These are phyloP conservation scores for Mimosa bimucronata DNA, from an alignment of 306 rosid species.

Conservation along the genomic window DNA sequence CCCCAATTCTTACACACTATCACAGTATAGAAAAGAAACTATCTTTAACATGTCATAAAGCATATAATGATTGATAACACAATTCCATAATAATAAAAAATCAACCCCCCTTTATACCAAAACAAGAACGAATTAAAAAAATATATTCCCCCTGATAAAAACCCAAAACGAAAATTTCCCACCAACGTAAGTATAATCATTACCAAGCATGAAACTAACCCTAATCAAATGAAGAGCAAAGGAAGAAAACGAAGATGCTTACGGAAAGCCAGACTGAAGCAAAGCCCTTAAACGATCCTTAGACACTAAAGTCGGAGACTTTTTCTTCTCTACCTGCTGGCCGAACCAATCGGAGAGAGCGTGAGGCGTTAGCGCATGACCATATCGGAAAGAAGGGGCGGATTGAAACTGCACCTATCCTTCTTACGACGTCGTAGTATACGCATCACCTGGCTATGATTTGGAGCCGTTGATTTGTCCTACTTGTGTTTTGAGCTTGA, in stretches of 20 bases:
- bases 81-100: slow-evolving; percentile 23
- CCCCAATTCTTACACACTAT: not conserved
- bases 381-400: slow-evolving; percentile 7
- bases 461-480: not conserved
- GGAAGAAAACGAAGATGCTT: slow-evolving; percentile 11
- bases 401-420: not conserved
- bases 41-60: not conserved
- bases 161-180: not conserved
- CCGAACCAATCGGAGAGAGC: slow-evolving; percentile 36
- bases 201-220: slow-evolving; percentile 22
- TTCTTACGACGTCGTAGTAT: slow-evolving; percentile 35
- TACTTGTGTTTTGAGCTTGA: not conserved
- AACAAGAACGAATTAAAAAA: not conserved
- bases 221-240: slow-evolving; percentile 22
- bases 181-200: not conserved
- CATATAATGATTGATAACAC: not conserved
- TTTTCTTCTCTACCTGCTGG: not conserved
- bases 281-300: not conserved
- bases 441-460: not conserved
- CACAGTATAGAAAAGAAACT: not conserved
- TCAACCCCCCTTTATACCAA: not conserved
- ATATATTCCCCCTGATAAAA: not conserved
- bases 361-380: slow-evolving; percentile 9
- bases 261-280: slow-evolving; percentile 49
- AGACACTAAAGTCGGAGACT: slow-evolving; percentile 19